Evolutionary conservation across 352 stramenopile species (phyloP).

Genomic region (Globisporangium alternatum): DNA sequence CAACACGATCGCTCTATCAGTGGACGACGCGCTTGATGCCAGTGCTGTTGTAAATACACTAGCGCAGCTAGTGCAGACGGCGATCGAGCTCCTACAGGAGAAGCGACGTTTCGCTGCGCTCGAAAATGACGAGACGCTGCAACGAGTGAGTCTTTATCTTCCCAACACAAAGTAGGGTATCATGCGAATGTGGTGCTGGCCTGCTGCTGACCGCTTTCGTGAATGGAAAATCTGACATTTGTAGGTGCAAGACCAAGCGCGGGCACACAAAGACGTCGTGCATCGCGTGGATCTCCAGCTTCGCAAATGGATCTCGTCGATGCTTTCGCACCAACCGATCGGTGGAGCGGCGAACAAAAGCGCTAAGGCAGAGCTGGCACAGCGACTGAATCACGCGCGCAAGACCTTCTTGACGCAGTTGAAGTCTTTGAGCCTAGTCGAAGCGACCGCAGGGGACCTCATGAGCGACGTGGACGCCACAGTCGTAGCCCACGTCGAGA

Average conservation of each 20-base stretch:
- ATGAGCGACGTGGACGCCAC: background rate
- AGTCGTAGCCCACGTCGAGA: constrained; percentile 3
- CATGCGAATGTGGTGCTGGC: background rate
- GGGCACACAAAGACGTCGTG: constrained; percentile 28
- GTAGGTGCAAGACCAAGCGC: constrained; percentile 34
- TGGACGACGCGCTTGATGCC: background rate
- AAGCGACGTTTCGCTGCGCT: background rate
- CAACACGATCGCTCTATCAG: constrained; percentile 21
- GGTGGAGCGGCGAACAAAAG: constrained; percentile 14
- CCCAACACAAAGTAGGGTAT: background rate
- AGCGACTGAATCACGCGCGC: constrained; percentile 36
- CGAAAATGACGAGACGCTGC: background rate
- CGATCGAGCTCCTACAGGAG: background rate
- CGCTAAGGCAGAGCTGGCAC: constrained; percentile 22
- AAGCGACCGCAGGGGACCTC: background rate
- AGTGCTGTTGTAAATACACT: background rate
- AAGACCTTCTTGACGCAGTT: constrained; percentile 41
- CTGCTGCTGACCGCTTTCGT: background rate
- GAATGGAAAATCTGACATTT: background rate
- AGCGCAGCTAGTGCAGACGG: background rate
- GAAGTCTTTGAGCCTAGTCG: constrained; percentile 10
- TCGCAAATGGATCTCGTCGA: constrained; percentile 49
- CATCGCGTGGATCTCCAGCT: constrained; percentile 60
- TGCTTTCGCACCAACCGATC: constrained; percentile 23
- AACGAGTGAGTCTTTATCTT: background rate